These are phyloP conservation scores for Scheffersomyces titani DNA, from an alignment of 1,139 yeast species.

Conservation along the genomic window DNA sequence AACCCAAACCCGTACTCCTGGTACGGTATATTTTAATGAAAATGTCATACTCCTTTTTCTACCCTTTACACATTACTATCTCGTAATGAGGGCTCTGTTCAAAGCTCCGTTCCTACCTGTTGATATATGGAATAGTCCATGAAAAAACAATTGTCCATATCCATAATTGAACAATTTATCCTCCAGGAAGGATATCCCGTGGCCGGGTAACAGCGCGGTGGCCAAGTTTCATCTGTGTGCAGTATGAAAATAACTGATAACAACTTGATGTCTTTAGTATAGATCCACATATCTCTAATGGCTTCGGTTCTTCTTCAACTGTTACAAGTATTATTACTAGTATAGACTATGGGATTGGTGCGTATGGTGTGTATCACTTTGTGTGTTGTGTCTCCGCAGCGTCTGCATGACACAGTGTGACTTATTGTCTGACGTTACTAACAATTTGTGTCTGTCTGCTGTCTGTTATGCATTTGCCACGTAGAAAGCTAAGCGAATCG, in stretches of 20 bases:
- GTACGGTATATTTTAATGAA: not conserved
- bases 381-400: not conserved
- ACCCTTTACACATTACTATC: not conserved
- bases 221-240: not conserved
- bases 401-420: not conserved
- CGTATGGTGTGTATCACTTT: not conserved
- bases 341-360: not conserved
- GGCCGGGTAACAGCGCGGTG: not conserved
- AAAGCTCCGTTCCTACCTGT: not conserved
- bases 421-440: not conserved
- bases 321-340: not conserved
- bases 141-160: not conserved
- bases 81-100: not conserved
- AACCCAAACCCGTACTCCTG: not conserved
- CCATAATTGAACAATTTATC: not conserved
- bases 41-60: no score
- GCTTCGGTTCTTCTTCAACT: not conserved
- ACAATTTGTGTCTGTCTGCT: not conserved
- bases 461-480: not conserved
- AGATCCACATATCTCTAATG: not conserved
- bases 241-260: not conserved
- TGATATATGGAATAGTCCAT: not conserved
- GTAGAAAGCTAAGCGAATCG: not conserved
- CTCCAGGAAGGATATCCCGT: not conserved
- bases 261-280: not conserved